Base-by-base conservation (phyloP, 331 rosid species). In the Cydonia oblonga region DNA sequence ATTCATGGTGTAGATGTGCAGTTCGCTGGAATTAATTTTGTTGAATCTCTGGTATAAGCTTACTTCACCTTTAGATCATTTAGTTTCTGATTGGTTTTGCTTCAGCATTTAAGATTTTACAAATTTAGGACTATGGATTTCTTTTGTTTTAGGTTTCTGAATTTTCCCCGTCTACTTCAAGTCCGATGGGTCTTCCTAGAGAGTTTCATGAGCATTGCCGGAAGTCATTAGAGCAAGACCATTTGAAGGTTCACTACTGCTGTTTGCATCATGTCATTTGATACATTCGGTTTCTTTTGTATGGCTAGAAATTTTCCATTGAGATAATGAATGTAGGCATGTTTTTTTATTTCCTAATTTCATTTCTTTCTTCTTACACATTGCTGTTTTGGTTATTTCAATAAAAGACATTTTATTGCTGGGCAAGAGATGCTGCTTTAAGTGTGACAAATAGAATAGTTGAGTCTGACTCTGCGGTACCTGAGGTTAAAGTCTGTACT, bases 181-280 rank as follows among this genome's bases (percentile, higher is more conserved):
- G 96, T 86, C 88, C 83, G 16, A 87, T 93, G 93, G 92, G 96
- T 71, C 97, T 93, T 89, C 97, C 98, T 3, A 85, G 91, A 84
- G 98, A 93, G 84, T 91, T 91, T 84, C 98, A 93, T 87, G 97
- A 91, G 83, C 92, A 86, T 74, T 93, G 98, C 80, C 83, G 90
- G 82, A 91, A 80, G 79, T 87, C 96, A 59, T 84, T 93, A 69
- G 97, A 89, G 86, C 78, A 53, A 75, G 87, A 87, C 67, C 84
- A 87, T 77, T 71, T 93, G 75, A 91, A 93, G 97, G 98, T 93
- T 85, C 56, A 73, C 53, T 10, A 35, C 54, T 79, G 78, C 9
- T 29, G 64, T 75, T 76, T 77, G 44, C 28, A 56, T 62, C 60
- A 18, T 56, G 66, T 29, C 59, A 7, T 74, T 19, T 49, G 30